These are phyloP conservation scores for Penicillium herquei DNA, from an alignment of 495 filamentous ascomycete species.

Conservation along the genomic window DNA sequence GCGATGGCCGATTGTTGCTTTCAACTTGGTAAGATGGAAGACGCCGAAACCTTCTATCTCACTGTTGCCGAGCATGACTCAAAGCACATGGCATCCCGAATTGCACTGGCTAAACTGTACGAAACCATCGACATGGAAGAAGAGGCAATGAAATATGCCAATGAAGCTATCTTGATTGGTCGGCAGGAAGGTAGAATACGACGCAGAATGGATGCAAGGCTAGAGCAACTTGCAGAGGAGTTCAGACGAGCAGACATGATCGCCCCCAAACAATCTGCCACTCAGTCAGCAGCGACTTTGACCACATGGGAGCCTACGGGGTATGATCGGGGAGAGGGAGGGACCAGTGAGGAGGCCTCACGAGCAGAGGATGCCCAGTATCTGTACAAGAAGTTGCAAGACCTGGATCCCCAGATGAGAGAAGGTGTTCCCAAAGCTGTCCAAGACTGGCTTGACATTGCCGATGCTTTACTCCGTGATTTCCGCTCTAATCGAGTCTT, in stretches of 20 bases:
- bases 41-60: slow-evolving; percentile 74
- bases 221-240: slow-evolving; percentile 43
- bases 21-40: slow-evolving; percentile 55
- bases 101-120: slow-evolving; percentile 76
- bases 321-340: slow-evolving; percentile 15
- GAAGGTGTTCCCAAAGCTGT: slow-evolving; percentile 52
- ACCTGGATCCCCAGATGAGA: slow-evolving; percentile 49
- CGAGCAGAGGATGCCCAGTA: slow-evolving; percentile 52
- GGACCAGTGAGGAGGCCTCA: slow-evolving; percentile 33
- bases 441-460: slow-evolving; percentile 70
- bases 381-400: slow-evolving; percentile 55
- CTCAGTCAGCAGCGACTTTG: slow-evolving; percentile 26
- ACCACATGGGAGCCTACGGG: slow-evolving; percentile 11
- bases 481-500: slow-evolving; percentile 76
- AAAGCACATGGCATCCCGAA: slow-evolving; percentile 66
- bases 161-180: slow-evolving; percentile 66
- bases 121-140: slow-evolving; percentile 65
- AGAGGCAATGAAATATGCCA: slow-evolving; percentile 70
- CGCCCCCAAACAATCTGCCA: slow-evolving; percentile 20
- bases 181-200: slow-evolving; percentile 38
- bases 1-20: slow-evolving; percentile 73
- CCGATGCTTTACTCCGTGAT: slow-evolving; percentile 71
- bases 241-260: slow-evolving; percentile 31
- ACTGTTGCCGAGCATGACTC: slow-evolving; percentile 67
- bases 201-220: slow-evolving; percentile 40